Evolutionary conservation across 495 filamentous ascomycete species (phyloP), one percentile per base, ranked within the genome.

Genomic region (Tuber calosporum): DNA sequence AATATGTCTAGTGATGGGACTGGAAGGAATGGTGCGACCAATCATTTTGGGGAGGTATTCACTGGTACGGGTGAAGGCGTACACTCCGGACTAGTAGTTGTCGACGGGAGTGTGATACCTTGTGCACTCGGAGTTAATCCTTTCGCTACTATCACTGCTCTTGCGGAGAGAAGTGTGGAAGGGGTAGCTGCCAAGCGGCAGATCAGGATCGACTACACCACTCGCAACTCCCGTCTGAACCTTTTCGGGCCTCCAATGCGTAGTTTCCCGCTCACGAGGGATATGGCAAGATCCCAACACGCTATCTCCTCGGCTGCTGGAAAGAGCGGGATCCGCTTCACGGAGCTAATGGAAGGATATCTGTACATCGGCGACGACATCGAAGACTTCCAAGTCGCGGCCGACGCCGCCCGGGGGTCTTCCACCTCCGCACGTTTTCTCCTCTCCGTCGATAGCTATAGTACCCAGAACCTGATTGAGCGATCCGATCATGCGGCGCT

Each of bases 81-180:
- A 0, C 76, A 91, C 77, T 72, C 84, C 0, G 89, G 89, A 1
- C 84, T 91, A 11, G 83, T 90, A 34, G 86, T 88, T 71, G 88
- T 87, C 1, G 90, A 92, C 80, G 88, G 81, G 38, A 85, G 88
- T n/a, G 81, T 88, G 2, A 86, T 92, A 72, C 89, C 90, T 1
- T 87, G 87, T 43, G 85, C 88, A n/a, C 82, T 91, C 19, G 88
- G 88, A 40, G 87, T 88, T 19, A 91, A 91, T 77, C 89, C 89
- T n/a, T 87, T 90, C 72, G 90, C 88, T 22, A 92, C 89, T 4
- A 90, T 91, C 48, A 86, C 89, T 0, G 89, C 90, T 30, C 84
- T 92, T 37, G 88, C 90, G 0, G 89, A 91, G 81, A 84, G 89
- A 41, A 87, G 86, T 0, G 84, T 91, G 15, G 86, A 87, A 69